These are phyloP conservation scores for Ceratocystis eucalypticola DNA, from an alignment of 2,329 filamentous ascomycete species.

Conservation along the genomic window DNA sequence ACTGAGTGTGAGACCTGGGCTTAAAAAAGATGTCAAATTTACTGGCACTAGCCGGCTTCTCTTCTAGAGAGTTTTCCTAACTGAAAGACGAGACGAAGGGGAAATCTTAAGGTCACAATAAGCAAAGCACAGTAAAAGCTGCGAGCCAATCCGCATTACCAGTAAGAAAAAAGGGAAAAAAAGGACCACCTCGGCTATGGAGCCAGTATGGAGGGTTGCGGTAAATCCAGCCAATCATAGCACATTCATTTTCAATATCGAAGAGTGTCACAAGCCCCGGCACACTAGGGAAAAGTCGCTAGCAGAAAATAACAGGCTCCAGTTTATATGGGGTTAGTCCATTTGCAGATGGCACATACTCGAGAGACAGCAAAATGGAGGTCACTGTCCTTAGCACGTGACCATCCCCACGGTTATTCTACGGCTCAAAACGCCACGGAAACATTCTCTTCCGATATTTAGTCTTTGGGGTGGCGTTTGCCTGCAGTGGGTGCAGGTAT, in stretches of 20 bases:
- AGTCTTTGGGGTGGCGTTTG: background rate
- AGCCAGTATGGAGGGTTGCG: slow-evolving; percentile 6
- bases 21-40: slow-evolving; percentile 5
- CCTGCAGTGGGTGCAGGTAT: background rate
- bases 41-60: background rate
- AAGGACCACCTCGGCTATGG: slow-evolving; percentile 19
- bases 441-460: slow-evolving; percentile 15
- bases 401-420: slow-evolving; percentile 6
- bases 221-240: slow-evolving; percentile 14
- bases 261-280: slow-evolving; percentile 1
- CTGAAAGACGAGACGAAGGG: background rate
- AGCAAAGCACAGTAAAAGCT: background rate
- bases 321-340: background rate
- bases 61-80: background rate
- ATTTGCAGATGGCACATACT: too few relatives aligned
- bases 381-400: background rate
- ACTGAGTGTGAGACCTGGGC: slow-evolving; percentile 6
- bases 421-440: slow-evolving; percentile 8
- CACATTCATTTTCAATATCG: slow-evolving; percentile 18
- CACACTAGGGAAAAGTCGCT: slow-evolving; percentile 12
- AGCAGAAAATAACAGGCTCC: slow-evolving; percentile 6
- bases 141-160: background rate
- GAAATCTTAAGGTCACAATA: background rate
- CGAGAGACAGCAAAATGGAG: background rate
- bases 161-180: slow-evolving; percentile 8